Conservation (phyloP, 495 filamentous ascomycete species). For the Cercophora scortea region DNA sequence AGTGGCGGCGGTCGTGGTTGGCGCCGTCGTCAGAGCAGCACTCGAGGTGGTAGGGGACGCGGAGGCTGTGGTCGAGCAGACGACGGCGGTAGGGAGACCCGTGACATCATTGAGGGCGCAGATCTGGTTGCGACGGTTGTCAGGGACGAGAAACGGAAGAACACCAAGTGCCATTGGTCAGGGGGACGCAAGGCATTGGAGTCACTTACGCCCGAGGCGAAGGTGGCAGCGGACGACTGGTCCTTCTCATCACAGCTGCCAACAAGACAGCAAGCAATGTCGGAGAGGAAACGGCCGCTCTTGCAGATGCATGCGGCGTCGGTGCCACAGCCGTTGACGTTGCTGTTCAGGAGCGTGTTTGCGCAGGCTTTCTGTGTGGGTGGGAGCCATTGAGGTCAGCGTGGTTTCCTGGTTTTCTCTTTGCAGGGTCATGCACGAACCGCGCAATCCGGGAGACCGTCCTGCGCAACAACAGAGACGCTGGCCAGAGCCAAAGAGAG, state of each 20-base stretch:
- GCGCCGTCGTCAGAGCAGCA: conserved; percentile 12
- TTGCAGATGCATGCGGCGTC: conserved; percentile 65
- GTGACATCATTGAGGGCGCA: conserved; percentile 27
- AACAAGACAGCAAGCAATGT: conserved; percentile 61
- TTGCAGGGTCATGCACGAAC: conserved; percentile 23
- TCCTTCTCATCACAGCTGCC: conserved; percentile 45
- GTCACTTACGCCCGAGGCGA: conserved; percentile 18
- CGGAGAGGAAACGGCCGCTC: conserved; percentile 46
- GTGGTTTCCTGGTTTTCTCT: not conserved
- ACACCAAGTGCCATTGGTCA: too few species aligned
- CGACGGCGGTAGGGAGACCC: conserved; percentile 24
- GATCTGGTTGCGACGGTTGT: conserved; percentile 12
- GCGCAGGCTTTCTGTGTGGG: conserved; percentile 46
- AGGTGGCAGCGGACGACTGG: conserved; percentile 35
- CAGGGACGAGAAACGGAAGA: too few species aligned
- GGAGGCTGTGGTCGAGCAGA: conserved; percentile 22
- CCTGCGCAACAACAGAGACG: conserved; percentile 31
- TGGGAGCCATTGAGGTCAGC: conserved; percentile 6
- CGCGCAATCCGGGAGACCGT: conserved; percentile 46
- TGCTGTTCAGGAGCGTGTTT: conserved; percentile 32
- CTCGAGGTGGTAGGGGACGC: conserved; percentile 10
- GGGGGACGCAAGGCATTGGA: too few species aligned
- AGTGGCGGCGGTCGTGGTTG: conserved; percentile 7
- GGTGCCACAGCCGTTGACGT: conserved; percentile 46
- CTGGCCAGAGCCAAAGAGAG: conserved; percentile 22